A percentile compares a stretch with the other conserved stretches of the same genome.
Conservation (phyloP, 2,329 filamentous ascomycete species). For the Drechslera avenae region DNA sequence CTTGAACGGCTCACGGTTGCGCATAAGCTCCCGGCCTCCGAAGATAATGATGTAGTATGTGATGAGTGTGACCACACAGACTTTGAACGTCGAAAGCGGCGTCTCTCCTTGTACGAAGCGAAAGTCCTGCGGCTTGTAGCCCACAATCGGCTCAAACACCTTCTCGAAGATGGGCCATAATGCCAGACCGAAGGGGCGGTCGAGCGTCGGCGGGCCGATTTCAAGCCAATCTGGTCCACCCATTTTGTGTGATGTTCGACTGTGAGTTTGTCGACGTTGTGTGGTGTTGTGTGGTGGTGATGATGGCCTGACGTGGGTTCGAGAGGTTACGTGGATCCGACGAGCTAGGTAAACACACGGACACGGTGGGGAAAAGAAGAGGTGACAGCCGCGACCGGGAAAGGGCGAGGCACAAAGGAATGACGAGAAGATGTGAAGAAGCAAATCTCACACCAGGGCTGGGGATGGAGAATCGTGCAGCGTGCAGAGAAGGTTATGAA, state of each 20-base stretch:
- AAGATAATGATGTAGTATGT: constrained; percentile 95
- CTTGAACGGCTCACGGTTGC: constrained; percentile 81
- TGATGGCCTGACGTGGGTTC: constrained; percentile 9
- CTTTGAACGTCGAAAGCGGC: constrained; percentile 86
- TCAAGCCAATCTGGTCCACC: constrained; percentile 59
- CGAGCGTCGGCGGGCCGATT: constrained; percentile 73
- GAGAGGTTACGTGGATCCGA: constrained; percentile 16
- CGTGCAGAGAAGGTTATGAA: constrained; percentile 25
- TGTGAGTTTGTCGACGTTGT: constrained; percentile 9
- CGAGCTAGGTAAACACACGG: constrained; percentile 21
- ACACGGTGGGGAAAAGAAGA: constrained; percentile 20
- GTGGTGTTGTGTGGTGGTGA: constrained; percentile 6
- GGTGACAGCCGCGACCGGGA: constrained; percentile 29
- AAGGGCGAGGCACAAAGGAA: constrained; percentile 33
- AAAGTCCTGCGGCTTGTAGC: constrained; percentile 87
- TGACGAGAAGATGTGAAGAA: constrained; percentile 34
- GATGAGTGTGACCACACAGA: constrained; percentile 78
- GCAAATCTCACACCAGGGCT: constrained; percentile 25
- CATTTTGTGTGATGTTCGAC: constrained; percentile 48
- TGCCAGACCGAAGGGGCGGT: constrained; percentile 87
- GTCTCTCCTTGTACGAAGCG: constrained; percentile 80
- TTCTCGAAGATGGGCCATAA: constrained; percentile 96
- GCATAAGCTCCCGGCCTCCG: constrained; percentile 90
- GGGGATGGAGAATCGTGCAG: constrained; percentile 8
- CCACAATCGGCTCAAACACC: constrained; percentile 74